Evolutionary conservation across 2,329 filamentous ascomycete genomes (phyloP).

Genomic region (Cordyceps tenuipes): DNA sequence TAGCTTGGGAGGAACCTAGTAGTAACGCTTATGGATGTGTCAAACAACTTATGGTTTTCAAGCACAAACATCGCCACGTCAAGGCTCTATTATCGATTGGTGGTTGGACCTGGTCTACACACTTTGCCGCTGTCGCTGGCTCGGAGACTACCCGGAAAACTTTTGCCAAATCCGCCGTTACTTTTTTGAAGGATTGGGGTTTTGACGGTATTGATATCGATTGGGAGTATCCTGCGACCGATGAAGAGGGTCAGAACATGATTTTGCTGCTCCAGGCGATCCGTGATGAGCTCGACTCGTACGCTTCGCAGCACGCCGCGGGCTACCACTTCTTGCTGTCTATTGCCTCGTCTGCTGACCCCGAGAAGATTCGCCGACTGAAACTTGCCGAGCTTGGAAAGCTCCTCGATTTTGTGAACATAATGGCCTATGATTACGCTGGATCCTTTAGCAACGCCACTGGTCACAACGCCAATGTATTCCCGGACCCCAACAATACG

Average conservation of each 20-base stretch:
- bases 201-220: conserved; percentile 41
- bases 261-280: conserved; percentile 36
- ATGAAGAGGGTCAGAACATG: conserved; percentile 35
- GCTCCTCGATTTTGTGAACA: conserved; percentile 48
- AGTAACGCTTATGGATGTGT: conserved; percentile 73
- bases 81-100: conserved; percentile 76
- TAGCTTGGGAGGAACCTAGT: conserved; percentile 50
- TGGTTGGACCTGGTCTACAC: conserved; percentile 75
- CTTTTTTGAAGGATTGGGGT: conserved; percentile 65
- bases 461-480: conserved; percentile 68
- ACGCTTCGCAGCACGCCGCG: conserved; percentile 34
- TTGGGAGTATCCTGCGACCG: conserved; percentile 31
- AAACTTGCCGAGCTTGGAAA: conserved; percentile 38
- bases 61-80: conserved; percentile 67
- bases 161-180: conserved; percentile 64
- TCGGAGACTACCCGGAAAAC: conserved; percentile 50
- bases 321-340: conserved; percentile 47
- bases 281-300: conserved; percentile 39
- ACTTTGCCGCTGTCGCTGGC: conserved; percentile 61
- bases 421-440: conserved; percentile 74
- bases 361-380: conserved; percentile 39
- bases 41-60: conserved; percentile 71
- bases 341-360: conserved; percentile 43
- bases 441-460: conserved; percentile 59
- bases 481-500: conserved; percentile 43